phyloP scores from a whole-genome alignment of 1,139 yeast genomes.

The Taphrina confusa region DNA sequence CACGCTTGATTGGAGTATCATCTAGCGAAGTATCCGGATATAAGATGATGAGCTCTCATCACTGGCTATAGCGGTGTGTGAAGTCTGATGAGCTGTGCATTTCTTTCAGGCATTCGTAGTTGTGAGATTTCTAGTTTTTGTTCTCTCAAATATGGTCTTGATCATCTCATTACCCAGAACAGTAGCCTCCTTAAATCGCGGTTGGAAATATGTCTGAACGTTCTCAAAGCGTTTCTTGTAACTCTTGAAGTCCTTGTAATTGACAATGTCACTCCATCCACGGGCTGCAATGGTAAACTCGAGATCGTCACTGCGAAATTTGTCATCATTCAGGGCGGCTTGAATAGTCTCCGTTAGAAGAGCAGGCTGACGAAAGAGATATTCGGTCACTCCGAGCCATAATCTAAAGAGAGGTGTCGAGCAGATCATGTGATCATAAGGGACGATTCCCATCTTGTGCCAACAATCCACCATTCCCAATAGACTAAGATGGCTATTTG shows the following conservation, averaged over 20 bases:
- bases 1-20: no score
- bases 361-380: slow-evolving; percentile 80
- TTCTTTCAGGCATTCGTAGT: no score
- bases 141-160: slow-evolving; percentile 57
- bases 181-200: slow-evolving; percentile 86
- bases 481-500: slow-evolving; percentile 85
- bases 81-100: no score
- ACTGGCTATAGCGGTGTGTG: no score
- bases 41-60: no score
- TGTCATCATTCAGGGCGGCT: slow-evolving; percentile 65
- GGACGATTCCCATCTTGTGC: slow-evolving; percentile 79
- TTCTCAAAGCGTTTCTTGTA: slow-evolving; percentile 72
- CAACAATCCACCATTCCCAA: slow-evolving; percentile 93
- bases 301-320: slow-evolving; percentile 80
- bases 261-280: slow-evolving; percentile 77
- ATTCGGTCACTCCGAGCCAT: slow-evolving; percentile 90
- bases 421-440: slow-evolving; percentile 95
- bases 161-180: slow-evolving; percentile 95
- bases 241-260: slow-evolving; percentile 70
- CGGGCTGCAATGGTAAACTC: slow-evolving; percentile 55
- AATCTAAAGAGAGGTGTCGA: slow-evolving; percentile 92
- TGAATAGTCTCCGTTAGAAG: slow-evolving; percentile 74
- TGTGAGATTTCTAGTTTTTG: slow-evolving; percentile 6
- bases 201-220: slow-evolving; percentile 77
- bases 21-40: no score